Percentiles rank a stretch among this genome's conserved stretches.
Conservation (phyloP, 371 early-diverging fungal genomes). For the Mortierella sp. region DNA sequence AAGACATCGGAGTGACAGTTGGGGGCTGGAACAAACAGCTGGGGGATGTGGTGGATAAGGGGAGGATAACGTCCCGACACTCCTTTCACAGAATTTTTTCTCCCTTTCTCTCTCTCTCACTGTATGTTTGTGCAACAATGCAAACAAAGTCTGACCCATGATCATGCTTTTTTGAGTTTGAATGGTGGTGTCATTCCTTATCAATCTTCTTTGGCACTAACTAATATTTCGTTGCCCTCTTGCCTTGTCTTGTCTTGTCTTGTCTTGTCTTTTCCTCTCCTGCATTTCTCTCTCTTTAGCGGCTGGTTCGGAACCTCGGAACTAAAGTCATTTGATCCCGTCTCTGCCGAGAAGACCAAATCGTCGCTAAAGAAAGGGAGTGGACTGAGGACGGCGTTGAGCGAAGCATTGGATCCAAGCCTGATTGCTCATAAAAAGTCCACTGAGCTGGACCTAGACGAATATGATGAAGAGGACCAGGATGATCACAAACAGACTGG, state of each 20-base stretch:
- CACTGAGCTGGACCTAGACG: conserved; percentile 8
- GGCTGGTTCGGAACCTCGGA: conserved; percentile 52
- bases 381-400: conserved; percentile 36
- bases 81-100: conserved; percentile 6
- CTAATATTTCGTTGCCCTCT: not conserved
- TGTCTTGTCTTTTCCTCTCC: not conserved
- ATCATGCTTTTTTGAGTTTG: conserved; percentile 21
- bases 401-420: conserved; percentile 44
- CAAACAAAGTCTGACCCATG: conserved; percentile 12
- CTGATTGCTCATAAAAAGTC: conserved; percentile 10
- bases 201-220: conserved; percentile 1
- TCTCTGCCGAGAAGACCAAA: conserved; percentile 45
- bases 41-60: too few species aligned
- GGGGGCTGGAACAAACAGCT: too few species aligned
- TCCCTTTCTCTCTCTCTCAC: not conserved
- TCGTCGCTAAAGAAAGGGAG: conserved; percentile 29
- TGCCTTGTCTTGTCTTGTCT: too few species aligned
- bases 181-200: conserved; percentile 9
- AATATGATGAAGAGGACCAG: conserved; percentile 31
- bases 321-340: conserved; percentile 43
- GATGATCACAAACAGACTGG: conserved; percentile 22
- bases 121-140: conserved; percentile 5
- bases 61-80: too few species aligned
- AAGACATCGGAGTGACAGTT: too few species aligned
- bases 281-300: conserved; percentile 15